Percentiles rank a stretch among this genome's conserved stretches.
Conservation (phyloP, 352 stramenopile genomes). For the Globisporangium apiculatum region DNA sequence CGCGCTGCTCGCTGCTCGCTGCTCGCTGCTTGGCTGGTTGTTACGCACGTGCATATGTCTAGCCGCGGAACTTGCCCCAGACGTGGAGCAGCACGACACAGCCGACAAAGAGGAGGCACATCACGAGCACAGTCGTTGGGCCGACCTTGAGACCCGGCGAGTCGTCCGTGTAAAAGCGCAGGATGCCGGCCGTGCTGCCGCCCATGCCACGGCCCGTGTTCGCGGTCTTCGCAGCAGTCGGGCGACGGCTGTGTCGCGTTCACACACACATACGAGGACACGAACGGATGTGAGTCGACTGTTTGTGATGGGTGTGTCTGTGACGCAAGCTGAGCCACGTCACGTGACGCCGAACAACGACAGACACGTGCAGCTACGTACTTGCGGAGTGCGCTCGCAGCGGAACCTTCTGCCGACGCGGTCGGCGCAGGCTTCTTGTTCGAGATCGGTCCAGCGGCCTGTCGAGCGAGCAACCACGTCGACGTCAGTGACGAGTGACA, state of each 20-base stretch:
- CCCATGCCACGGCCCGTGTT: constrained; percentile 83
- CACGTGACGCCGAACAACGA: background rate
- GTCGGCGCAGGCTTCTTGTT: constrained; percentile 68
- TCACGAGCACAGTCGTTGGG: constrained; percentile 93
- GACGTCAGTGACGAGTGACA: background rate
- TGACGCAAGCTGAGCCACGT: constrained; percentile 1
- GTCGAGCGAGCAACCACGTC: background rate
- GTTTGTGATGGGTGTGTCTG: background rate
- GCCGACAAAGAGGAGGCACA: constrained; percentile 93
- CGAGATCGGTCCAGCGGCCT: constrained; percentile 35
- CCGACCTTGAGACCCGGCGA: constrained; percentile 94
- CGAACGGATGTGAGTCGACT: background rate
- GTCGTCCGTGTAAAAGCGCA: constrained; percentile 97
- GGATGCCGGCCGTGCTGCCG: constrained; percentile 87
- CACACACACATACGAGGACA: background rate
- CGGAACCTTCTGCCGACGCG: constrained; percentile 46
- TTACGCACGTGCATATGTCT: background rate
- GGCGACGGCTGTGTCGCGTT: constrained; percentile 33
- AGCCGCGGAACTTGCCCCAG: constrained; percentile 93
- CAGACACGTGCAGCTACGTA: constrained; percentile 13
- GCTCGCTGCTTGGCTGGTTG: background rate
- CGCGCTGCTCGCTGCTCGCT: too few relatives aligned
- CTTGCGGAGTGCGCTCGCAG: constrained; percentile 70
- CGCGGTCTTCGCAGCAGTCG: constrained; percentile 32
- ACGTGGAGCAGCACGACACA: constrained; percentile 97